Percentiles rank a stretch among this genome's conserved stretches.
These are phyloP conservation scores for Mucor irregularis DNA, from an alignment of 371 early-diverging fungal species.

Conservation along the genomic window DNA sequence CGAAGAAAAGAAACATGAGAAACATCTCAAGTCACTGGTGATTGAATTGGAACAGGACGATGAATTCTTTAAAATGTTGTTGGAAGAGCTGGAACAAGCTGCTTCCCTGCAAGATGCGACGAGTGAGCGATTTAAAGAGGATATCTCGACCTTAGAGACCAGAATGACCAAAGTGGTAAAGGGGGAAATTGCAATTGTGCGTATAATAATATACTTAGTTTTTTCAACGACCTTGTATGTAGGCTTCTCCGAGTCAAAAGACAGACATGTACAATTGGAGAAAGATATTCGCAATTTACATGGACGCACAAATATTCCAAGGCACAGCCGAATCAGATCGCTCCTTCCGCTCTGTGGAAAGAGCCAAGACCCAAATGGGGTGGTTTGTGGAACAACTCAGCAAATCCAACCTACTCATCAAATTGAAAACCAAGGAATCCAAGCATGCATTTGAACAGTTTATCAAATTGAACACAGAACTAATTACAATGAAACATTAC, in stretches of 20 bases:
- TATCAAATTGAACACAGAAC: constrained; percentile 64
- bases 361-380: constrained; percentile 57
- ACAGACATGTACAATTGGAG: constrained; percentile 76
- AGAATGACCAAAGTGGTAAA: constrained; percentile 50
- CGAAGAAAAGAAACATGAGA: neutral
- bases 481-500: constrained; percentile 70
- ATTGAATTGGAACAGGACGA: constrained; percentile 61
- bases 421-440: constrained; percentile 45
- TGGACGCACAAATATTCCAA: constrained; percentile 70
- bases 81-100: constrained; percentile 50
- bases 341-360: constrained; percentile 46
- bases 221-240: neutral
- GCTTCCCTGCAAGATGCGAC: constrained; percentile 40
- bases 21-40: constrained; percentile 39
- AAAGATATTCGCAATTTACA: constrained; percentile 67
- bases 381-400: constrained; percentile 60
- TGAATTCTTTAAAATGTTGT: constrained; percentile 59
- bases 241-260: constrained; percentile 56
- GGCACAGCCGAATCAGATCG: constrained; percentile 53
- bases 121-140: constrained; percentile 41
- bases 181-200: no score
- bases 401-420: constrained; percentile 36
- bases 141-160: constrained; percentile 46
- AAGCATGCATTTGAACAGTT: constrained; percentile 57
- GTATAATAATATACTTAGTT: no score